These are phyloP conservation scores for Coniferiporia weirii DNA, from an alignment of 1,284 basidiomycete genomes.

Conservation along the genomic window DNA sequence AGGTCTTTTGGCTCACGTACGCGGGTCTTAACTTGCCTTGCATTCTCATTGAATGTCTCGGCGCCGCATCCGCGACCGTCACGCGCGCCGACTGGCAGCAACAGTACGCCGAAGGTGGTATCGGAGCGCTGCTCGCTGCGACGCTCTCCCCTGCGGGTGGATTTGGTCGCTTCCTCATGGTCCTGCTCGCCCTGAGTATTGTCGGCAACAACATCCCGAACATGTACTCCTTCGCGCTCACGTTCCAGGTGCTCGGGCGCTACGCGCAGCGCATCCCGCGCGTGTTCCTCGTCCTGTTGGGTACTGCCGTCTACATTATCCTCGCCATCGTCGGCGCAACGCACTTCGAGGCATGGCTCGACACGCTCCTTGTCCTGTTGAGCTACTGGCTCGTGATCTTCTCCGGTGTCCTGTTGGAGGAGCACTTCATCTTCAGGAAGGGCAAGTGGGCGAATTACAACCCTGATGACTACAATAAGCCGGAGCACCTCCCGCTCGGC, in stretches of 20 bases:
- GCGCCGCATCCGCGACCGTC: slow-evolving; percentile 30
- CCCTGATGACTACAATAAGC: slow-evolving; percentile 28
- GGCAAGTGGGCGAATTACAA: slow-evolving; percentile 29
- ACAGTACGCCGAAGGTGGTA: slow-evolving; percentile 22
- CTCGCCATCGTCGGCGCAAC: slow-evolving; percentile 33
- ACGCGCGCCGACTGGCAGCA: slow-evolving; percentile 24
- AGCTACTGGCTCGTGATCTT: slow-evolving; percentile 34
- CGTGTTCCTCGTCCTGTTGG: slow-evolving; percentile 31
- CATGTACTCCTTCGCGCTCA: slow-evolving; percentile 29
- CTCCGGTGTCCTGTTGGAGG: slow-evolving; percentile 28
- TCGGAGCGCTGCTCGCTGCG: slow-evolving; percentile 28
- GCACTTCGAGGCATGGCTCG: slow-evolving; percentile 31
- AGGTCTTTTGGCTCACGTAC: slow-evolving; percentile 32
- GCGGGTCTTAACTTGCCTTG: slow-evolving; percentile 29
- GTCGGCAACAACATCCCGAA: slow-evolving; percentile 25
- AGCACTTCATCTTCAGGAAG: slow-evolving; percentile 33
- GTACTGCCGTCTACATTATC: slow-evolving; percentile 30
- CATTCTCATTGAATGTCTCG: slow-evolving; percentile 26
- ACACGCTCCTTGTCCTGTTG: slow-evolving; percentile 29
- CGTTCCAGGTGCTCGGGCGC: slow-evolving; percentile 31
- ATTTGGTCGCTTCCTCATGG: slow-evolving; percentile 28
- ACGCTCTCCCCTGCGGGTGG: slow-evolving; percentile 25
- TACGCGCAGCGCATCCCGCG: slow-evolving; percentile 32
- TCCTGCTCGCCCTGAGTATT: slow-evolving; percentile 30
- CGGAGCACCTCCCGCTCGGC: slow-evolving; percentile 27